A percentile compares a stretch with the other conserved stretches of the same genome.
phyloP scores from a whole-genome alignment of 202 grass and related monocot species.

The Zizania palustris region DNA sequence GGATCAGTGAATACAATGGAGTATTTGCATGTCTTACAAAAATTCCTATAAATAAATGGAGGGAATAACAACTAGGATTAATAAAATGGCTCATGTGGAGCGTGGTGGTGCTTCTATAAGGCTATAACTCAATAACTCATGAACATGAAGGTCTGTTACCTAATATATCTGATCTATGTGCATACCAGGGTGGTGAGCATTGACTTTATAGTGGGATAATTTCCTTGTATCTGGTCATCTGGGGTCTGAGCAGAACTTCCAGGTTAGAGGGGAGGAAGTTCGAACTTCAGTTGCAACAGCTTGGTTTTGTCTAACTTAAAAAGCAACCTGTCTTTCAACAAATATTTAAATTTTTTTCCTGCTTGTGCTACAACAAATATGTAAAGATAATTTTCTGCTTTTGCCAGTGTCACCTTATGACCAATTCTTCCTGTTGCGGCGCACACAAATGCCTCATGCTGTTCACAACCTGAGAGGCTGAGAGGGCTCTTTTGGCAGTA shows the following conservation, averaged over 20 bases:
- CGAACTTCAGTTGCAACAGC: background rate
- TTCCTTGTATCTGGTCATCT: background rate
- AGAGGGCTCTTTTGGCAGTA: background rate
- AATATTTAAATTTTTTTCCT: no score
- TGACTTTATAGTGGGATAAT: background rate
- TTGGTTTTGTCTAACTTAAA: background rate
- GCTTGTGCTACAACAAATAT: no score
- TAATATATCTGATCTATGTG: background rate
- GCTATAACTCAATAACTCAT: background rate
- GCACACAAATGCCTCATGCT: background rate
- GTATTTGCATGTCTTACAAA: background rate
- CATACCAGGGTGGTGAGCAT: background rate
- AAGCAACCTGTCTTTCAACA: background rate
- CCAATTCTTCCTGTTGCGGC: background rate
- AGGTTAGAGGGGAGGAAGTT: slow-evolving; percentile 13
- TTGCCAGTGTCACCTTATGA: background rate
- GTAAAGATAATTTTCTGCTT: background rate
- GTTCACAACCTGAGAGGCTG: background rate
- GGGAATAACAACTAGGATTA: no score
- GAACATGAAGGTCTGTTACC: background rate
- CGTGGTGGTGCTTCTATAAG: background rate
- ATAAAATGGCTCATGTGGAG: background rate
- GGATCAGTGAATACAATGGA: background rate
- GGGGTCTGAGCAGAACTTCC: background rate
- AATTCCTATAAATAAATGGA: no score